Base-by-base conservation (phyloP, 2,329 filamentous ascomycete species). In the Fusarium incarnatum region DNA sequence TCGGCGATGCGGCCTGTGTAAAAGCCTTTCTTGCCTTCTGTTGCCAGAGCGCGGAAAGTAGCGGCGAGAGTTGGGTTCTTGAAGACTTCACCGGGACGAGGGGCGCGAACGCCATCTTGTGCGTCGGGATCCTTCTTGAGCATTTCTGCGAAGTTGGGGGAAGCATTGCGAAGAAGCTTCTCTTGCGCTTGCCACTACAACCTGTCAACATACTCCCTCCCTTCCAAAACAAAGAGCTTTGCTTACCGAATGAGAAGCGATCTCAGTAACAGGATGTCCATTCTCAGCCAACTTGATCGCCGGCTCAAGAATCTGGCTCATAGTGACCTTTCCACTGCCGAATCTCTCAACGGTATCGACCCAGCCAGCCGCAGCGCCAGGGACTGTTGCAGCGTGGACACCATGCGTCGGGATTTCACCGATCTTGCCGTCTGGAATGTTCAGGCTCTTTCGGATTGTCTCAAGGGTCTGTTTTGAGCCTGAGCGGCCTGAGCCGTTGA, bases 401-500 rank as follows among this genome's bases (percentile, higher is more conserved):
- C 91, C 95, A 34, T 82, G 81, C 82, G 91, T 88, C 18, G 94
- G 94, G 32, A 98, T 94, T 45, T 83, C 82, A 3, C 83, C 85
- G 2, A 77, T 72, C 41, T 87, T 81, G 15, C 86, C 88, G 10
- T 88, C 85, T 3, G 85, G 83, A 16, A 96, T 75, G 0, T 88
- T 89, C 25, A 98, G 84, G 68, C 92, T 90, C 60, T 86, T 85
- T 25, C 92, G 88, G 57, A 97, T 86, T 32, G 84, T 85, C 56
- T 94, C 90, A 1, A 97, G 84, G 0, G 90, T 92, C 68, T 83
- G 89, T 40, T 91, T 89, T 54, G 82, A 85, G 7, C 92, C 90
- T 6, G 94, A 89, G 28, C 96, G 90, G n/a, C 96, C 96, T 2
- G 94, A 98, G 22, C 94, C 96, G 80, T 99, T 99, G 80, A 98